Evolutionary conservation across 129 eudicot species (phyloP).

Genomic region (Scalesia atractyloides): DNA sequence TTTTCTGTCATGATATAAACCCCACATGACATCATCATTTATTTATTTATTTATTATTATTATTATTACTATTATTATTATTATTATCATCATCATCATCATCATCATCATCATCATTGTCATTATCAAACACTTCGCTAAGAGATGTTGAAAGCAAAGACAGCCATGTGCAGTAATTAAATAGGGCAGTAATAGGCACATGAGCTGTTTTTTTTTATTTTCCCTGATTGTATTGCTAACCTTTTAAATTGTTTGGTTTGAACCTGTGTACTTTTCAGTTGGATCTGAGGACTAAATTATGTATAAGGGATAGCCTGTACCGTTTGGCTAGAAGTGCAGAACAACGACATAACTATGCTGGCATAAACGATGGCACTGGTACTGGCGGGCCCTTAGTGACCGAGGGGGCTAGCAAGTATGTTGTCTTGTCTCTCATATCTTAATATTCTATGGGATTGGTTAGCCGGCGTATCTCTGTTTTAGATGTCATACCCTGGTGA

Average conservation of each 20-base stretch:
- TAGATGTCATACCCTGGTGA: background rate
- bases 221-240: background rate
- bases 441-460: background rate
- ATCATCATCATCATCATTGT: background rate
- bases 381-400: slow-evolving; percentile 40
- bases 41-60: background rate
- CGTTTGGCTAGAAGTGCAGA: slow-evolving; percentile 97
- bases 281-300: slow-evolving; percentile 81
- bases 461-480: background rate
- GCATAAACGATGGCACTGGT: slow-evolving; percentile 33
- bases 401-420: slow-evolving; percentile 66
- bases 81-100: background rate
- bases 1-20: slow-evolving; percentile 1
- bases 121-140: background rate
- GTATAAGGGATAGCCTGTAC: slow-evolving; percentile 93
- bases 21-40: background rate
- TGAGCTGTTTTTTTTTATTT: background rate
- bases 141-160: slow-evolving; percentile 1
- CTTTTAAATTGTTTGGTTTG: slow-evolving; percentile 16
- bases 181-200: background rate
- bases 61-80: background rate
- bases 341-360: slow-evolving; percentile 67
- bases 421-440: slow-evolving; percentile 17
- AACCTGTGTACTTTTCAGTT: slow-evolving; percentile 53
- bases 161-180: background rate